These are phyloP conservation scores for Zymoseptoria passerinii DNA, from an alignment of 2,329 filamentous ascomycete species.

Conservation along the genomic window DNA sequence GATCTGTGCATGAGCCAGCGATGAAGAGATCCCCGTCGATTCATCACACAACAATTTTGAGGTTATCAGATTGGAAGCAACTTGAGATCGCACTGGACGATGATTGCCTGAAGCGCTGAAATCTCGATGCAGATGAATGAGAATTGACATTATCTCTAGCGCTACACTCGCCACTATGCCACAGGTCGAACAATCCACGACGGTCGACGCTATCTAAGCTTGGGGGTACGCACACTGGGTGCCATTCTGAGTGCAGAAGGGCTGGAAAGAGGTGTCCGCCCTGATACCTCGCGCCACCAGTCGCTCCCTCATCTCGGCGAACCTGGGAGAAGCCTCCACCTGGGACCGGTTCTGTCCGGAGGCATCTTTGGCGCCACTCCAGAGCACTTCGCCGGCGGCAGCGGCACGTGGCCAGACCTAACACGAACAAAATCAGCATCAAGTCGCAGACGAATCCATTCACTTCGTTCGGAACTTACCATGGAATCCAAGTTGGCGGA, in stretches of 20 bases:
- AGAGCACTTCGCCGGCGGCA: slow-evolving; percentile 70
- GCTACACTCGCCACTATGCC: not conserved
- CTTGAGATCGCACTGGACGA: not conserved
- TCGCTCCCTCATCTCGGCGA: slow-evolving; percentile 69
- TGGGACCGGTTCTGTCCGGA: slow-evolving; percentile 62
- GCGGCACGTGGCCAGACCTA: slow-evolving; percentile 64
- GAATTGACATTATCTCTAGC: not conserved
- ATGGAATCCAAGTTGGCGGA: slow-evolving; percentile 63
- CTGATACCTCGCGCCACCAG: slow-evolving; percentile 60
- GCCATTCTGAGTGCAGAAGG: slow-evolving; percentile 59
- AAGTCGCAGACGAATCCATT: not conserved
- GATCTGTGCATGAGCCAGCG: too few relatives aligned
- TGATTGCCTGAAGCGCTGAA: not conserved
- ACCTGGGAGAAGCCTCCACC: slow-evolving; percentile 57
- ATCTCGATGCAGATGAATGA: not conserved
- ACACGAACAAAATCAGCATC: not conserved
- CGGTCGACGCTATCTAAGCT: not conserved
- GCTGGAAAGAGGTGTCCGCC: slow-evolving; percentile 62
- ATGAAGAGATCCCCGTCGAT: too few relatives aligned
- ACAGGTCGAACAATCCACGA: not conserved
- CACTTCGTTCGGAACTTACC: slow-evolving; percentile 16
- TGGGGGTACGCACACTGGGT: slow-evolving; percentile 35
- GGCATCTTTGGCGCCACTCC: slow-evolving; percentile 61
- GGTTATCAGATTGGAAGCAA: not conserved
- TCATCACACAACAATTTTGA: not conserved